Conservation (phyloP, 441 rosid genomes). For the Brassica balearica region DNA sequence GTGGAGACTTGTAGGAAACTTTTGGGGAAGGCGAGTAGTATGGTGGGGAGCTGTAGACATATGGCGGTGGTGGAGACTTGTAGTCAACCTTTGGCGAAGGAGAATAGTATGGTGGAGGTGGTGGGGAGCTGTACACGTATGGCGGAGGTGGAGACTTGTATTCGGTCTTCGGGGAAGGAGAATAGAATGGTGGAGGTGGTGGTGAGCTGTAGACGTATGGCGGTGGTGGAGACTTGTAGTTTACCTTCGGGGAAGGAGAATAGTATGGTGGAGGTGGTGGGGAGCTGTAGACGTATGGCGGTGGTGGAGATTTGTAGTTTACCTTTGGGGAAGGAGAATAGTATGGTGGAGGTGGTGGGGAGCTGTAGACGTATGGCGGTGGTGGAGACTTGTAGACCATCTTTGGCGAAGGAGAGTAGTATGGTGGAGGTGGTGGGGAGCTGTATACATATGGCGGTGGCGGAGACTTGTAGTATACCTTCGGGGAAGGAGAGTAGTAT, state of each 20-base stretch:
- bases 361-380: not conserved
- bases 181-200: not conserved
- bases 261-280: conserved; percentile 4
- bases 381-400: not conserved
- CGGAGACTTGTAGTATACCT: not conserved
- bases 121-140: not conserved
- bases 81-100: not conserved
- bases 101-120: not conserved
- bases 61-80: conserved; percentile 1
- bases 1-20: not conserved
- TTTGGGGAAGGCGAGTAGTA: too few relatives aligned
- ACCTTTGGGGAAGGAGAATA: not conserved
- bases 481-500: not conserved
- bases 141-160: not conserved
- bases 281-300: not conserved
- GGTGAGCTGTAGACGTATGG: not conserved
- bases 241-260: not conserved
- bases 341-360: not conserved
- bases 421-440: not conserved
- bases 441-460: not conserved
- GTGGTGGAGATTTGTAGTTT: not conserved
- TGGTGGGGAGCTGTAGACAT: not conserved
- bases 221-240: not conserved
- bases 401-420: not conserved
- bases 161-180: not conserved